Conservation (phyloP, 2,329 filamentous ascomycete genomes). For the Ustilaginoidea virens region DNA sequence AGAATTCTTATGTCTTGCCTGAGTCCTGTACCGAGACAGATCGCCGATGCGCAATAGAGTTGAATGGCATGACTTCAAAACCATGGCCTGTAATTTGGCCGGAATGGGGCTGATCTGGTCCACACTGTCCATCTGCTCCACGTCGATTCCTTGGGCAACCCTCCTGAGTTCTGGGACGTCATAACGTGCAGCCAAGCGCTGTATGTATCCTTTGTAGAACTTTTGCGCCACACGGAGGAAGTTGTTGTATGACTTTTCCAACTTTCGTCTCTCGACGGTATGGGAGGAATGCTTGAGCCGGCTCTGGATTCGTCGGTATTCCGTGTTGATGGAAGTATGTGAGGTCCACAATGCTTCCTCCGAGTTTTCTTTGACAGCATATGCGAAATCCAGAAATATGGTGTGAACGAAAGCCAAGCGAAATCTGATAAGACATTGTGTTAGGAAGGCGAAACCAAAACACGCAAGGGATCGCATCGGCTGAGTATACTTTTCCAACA, state of each 20-base stretch:
- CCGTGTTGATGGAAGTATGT: constrained; percentile 62
- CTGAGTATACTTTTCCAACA: constrained; percentile 21
- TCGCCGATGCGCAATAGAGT: constrained; percentile 81
- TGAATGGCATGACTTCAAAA: constrained; percentile 63
- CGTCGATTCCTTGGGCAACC: constrained; percentile 24
- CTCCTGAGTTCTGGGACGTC: constrained; percentile 34
- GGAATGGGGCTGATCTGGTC: constrained; percentile 28
- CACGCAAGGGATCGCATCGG: too few species aligned
- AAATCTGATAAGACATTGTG: constrained; percentile 23
- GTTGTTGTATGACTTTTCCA: constrained; percentile 65
- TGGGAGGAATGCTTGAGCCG: constrained; percentile 35
- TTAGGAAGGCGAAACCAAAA: too few species aligned
- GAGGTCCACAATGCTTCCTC: constrained; percentile 65
- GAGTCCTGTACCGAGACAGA: constrained; percentile 69
- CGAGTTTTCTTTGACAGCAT: constrained; percentile 44
- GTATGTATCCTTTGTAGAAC: constrained; percentile 79
- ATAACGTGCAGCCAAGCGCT: constrained; percentile 52
- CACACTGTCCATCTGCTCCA: constrained; percentile 25
- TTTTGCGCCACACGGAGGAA: constrained; percentile 80
- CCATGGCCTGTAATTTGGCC: constrained; percentile 36
- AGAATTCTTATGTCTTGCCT: constrained; percentile 55
- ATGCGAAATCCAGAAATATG: constrained; percentile 57
- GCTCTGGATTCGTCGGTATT: constrained; percentile 57
- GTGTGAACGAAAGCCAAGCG: constrained; percentile 56
- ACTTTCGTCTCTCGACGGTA: constrained; percentile 53